These are phyloP conservation scores for Aureobasidium sp. DNA, from an alignment of 2,329 filamentous ascomycete genomes.

Conservation along the genomic window DNA sequence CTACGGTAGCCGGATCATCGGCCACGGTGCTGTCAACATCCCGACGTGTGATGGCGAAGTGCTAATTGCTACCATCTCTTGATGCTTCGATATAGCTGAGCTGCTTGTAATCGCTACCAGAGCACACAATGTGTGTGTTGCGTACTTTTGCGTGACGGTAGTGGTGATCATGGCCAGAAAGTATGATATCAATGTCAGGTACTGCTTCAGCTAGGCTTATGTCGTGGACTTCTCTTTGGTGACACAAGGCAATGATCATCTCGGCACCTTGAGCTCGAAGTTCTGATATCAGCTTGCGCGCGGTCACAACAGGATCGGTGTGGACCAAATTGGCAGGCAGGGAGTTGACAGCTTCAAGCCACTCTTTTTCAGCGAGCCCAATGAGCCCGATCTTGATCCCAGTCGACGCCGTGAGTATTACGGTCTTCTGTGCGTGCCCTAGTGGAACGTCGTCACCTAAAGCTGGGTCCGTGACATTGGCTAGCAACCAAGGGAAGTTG, in stretches of 20 bases:
- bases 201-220: conserved; percentile 71
- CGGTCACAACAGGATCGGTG: conserved; percentile 68
- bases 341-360: conserved; percentile 75
- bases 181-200: conserved; percentile 70
- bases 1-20: conserved; percentile 54
- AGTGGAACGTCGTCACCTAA: conserved; percentile 69
- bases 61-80: conserved; percentile 52
- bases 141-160: conserved; percentile 74
- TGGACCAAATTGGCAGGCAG: conserved; percentile 78
- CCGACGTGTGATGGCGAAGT: conserved; percentile 68
- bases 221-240: conserved; percentile 85
- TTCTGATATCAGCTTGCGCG: conserved; percentile 64
- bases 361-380: conserved; percentile 76
- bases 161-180: conserved; percentile 87
- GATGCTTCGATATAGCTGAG: conserved; percentile 76
- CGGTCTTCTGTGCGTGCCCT: conserved; percentile 66
- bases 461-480: conserved; percentile 79
- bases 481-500: conserved; percentile 81
- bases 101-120: conserved; percentile 87
- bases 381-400: conserved; percentile 82
- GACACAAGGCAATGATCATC: conserved; percentile 73
- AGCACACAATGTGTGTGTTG: conserved; percentile 75
- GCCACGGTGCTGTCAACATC: conserved; percentile 65
- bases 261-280: conserved; percentile 73
- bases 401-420: conserved; percentile 72